Evolutionary conservation across 306 rosid genomes (phyloP).

Genomic region (Acacia melanoxylon): DNA sequence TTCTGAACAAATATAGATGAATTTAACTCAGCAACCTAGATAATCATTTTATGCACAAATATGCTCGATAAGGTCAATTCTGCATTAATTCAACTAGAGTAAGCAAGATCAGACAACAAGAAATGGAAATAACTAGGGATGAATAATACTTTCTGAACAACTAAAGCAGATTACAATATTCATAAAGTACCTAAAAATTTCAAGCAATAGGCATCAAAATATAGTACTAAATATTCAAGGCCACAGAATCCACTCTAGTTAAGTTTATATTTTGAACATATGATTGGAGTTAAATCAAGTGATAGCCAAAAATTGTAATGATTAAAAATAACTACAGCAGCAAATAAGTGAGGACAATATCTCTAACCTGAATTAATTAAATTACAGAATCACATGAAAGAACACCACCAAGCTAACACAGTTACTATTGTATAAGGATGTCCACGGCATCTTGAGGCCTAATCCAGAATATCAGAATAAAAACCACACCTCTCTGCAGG

Average conservation of each 20-base stretch:
- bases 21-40: no score
- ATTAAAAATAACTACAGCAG: background rate
- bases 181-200: no score
- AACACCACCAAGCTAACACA: conserved; percentile 90
- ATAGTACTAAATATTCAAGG: background rate
- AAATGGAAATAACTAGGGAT: no score
- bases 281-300: background rate
- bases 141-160: no score
- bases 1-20: no score
- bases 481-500: conserved; percentile 31
- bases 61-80: no score
- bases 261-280: conserved; percentile 1
- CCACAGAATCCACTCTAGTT: background rate
- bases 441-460: conserved; percentile 87
- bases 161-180: no score
- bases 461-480: conserved; percentile 30
- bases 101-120: no score
- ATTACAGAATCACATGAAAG: conserved; percentile 89
- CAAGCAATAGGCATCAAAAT: conserved; percentile 1
- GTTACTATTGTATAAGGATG: conserved; percentile 63
- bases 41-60: no score
- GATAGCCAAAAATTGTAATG: background rate
- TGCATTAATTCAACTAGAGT: no score
- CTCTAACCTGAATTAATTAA: no score
- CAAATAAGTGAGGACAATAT: background rate